Evolutionary conservation across 2,329 filamentous ascomycete species (phyloP).

Genomic region (Epicoccum sorghinum): DNA sequence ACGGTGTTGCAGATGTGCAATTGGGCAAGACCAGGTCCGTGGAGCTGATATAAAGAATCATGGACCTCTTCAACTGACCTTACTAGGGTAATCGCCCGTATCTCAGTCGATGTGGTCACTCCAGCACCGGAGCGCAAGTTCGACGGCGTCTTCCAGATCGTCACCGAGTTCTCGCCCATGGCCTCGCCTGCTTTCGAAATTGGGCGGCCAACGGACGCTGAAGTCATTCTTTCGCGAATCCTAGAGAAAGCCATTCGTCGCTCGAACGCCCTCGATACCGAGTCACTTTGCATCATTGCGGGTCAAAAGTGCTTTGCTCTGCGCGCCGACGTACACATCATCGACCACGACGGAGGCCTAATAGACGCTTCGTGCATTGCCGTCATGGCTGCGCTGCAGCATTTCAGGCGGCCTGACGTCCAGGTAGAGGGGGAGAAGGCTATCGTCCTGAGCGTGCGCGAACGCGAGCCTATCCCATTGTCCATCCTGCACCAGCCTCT

Average conservation of each 20-base stretch:
- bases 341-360: constrained; percentile 89
- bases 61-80: constrained; percentile 20
- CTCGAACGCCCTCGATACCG: constrained; percentile 90
- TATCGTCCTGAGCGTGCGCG: constrained; percentile 81
- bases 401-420: constrained; percentile 90
- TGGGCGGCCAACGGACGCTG: constrained; percentile 80
- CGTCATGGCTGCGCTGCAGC: constrained; percentile 83
- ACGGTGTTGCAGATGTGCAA: constrained; percentile 85
- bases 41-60: neutral
- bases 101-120: constrained; percentile 85
- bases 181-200: constrained; percentile 88
- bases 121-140: constrained; percentile 89
- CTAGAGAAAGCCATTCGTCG: constrained; percentile 94
- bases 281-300: constrained; percentile 91
- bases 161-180: constrained; percentile 90
- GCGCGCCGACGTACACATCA: constrained; percentile 87
- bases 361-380: constrained; percentile 86
- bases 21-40: constrained; percentile 85
- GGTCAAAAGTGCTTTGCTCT: constrained; percentile 91
- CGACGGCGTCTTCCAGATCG: constrained; percentile 92
- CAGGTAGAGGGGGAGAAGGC: constrained; percentile 83
- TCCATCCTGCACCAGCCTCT: constrained; percentile 92
- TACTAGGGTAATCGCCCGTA: constrained; percentile 76
- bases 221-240: constrained; percentile 83
- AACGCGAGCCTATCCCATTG: constrained; percentile 87